A percentile compares a stretch with the other conserved stretches of the same genome.
Evolutionary conservation across 1,284 basidiomycete species (phyloP).

Genomic region (Anthracocystis setariae): DNA sequence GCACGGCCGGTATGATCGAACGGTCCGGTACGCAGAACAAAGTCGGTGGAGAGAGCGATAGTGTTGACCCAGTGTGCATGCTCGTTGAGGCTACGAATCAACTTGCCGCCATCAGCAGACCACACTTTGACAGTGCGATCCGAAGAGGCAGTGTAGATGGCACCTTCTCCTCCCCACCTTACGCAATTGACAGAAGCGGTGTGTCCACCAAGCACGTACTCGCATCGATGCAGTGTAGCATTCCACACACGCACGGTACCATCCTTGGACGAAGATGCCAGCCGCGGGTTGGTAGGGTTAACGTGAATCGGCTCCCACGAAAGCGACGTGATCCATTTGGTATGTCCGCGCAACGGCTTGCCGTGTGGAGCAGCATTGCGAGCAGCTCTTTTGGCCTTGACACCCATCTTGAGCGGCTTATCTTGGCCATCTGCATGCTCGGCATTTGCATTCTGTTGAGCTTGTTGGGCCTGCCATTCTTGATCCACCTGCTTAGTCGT

Average conservation of each 20-base stretch:
- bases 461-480: slow-evolving; percentile 37
- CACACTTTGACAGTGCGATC: slow-evolving; percentile 94
- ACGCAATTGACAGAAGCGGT: slow-evolving; percentile 94
- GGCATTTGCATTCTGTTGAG: slow-evolving; percentile 9
- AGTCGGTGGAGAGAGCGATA: slow-evolving; percentile 92
- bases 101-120: slow-evolving; percentile 80
- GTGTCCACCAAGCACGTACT: slow-evolving; percentile 91
- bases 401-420: slow-evolving; percentile 50
- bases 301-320: slow-evolving; percentile 93
- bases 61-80: slow-evolving; percentile 99
- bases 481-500: slow-evolving; percentile 58
- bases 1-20: slow-evolving; percentile 79
- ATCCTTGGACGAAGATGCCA: slow-evolving; percentile 96
- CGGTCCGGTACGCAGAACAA: slow-evolving; percentile 90
- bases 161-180: slow-evolving; percentile 80
- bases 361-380: slow-evolving; percentile 60
- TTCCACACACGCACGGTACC: slow-evolving; percentile 95
- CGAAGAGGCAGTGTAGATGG: slow-evolving; percentile 85
- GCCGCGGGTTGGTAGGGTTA: slow-evolving; percentile 70
- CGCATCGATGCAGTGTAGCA: slow-evolving; percentile 76
- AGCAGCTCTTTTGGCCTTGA: slow-evolving; percentile 55
- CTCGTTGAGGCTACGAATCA: slow-evolving; percentile 80
- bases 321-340: slow-evolving; percentile 96
- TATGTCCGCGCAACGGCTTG: slow-evolving; percentile 77
- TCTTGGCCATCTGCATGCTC: slow-evolving; percentile 10